Evolutionary conservation across 345 rosid genomes (phyloP).

Genomic region (Crucihimalaya himalaica): DNA sequence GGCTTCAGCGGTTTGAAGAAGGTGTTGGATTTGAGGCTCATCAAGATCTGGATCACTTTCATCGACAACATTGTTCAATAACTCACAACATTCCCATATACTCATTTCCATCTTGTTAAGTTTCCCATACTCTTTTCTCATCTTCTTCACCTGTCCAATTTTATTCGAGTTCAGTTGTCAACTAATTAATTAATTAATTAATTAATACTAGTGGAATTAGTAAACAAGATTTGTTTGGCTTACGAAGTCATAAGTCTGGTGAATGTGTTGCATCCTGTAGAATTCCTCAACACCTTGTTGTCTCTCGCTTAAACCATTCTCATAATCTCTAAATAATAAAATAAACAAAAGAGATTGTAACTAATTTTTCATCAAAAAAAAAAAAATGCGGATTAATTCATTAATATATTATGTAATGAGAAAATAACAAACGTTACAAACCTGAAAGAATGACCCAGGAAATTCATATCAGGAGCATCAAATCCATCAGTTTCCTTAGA

Average conservation of each 20-base stretch:
- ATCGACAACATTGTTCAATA: conserved; percentile 59
- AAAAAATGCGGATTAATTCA: background rate
- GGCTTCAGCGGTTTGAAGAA: conserved; percentile 72
- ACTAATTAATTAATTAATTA: background rate
- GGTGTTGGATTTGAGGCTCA: conserved; percentile 72
- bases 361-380: background rate
- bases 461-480: conserved; percentile 43
- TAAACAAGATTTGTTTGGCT: conserved; percentile 20
- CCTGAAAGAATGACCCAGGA: conserved; percentile 48
- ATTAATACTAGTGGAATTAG: background rate
- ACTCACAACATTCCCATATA: conserved; percentile 73
- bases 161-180: background rate
- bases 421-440: background rate
- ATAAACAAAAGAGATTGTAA: background rate
- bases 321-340: conserved; percentile 39
- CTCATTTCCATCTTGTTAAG: conserved; percentile 61
- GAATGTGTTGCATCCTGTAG: conserved; percentile 58
- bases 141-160: conserved; percentile 45
- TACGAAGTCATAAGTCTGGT: conserved; percentile 61
- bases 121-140: conserved; percentile 55
- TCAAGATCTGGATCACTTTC: conserved; percentile 76
- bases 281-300: conserved; percentile 56
- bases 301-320: conserved; percentile 46
- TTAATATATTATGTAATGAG: no score
- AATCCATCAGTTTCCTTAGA: conserved; percentile 37